Percentiles rank a stretch among this genome's conserved stretches.
phyloP scores from a whole-genome alignment of 2,329 filamentous ascomycete species.

The Curvularia hawaiiensis region DNA sequence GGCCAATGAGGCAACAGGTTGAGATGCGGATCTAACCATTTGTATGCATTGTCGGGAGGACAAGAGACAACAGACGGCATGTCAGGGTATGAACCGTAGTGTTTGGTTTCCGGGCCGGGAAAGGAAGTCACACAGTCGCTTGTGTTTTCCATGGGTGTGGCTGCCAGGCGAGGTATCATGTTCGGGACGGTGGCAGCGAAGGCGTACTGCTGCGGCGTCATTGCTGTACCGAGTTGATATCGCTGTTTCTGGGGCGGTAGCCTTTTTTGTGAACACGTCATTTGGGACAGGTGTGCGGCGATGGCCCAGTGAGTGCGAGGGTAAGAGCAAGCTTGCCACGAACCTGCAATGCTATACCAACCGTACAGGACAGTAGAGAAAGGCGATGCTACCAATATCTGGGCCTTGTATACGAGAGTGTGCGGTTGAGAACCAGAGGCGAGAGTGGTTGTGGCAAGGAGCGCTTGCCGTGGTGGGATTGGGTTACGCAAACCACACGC shows the following conservation, averaged over 20 bases:
- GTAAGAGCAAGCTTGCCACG: neutral
- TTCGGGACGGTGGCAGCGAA: conserved; percentile 5
- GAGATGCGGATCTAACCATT: neutral
- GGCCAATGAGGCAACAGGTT: neutral
- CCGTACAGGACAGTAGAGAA: neutral
- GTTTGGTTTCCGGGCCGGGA: neutral
- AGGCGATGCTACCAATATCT: too few species aligned
- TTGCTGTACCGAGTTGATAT: neutral
- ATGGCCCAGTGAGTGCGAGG: neutral
- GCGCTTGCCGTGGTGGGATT: neutral
- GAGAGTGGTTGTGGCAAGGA: neutral
- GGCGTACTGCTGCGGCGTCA: neutral
- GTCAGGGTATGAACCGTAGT: neutral
- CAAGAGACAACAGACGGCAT: neutral
- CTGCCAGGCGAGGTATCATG: conserved; percentile 3
- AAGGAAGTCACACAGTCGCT: neutral
- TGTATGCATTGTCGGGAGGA: neutral
- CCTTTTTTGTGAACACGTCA: neutral
- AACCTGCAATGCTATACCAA: neutral
- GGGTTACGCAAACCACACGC: neutral
- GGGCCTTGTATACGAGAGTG: neutral
- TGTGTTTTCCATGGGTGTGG: neutral
- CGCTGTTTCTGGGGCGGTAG: neutral
- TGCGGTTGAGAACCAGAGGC: neutral
- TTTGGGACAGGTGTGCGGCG: neutral